These are phyloP conservation scores for Colletotrichum sp. DNA, from an alignment of 2,329 filamentous ascomycete genomes.

Conservation along the genomic window DNA sequence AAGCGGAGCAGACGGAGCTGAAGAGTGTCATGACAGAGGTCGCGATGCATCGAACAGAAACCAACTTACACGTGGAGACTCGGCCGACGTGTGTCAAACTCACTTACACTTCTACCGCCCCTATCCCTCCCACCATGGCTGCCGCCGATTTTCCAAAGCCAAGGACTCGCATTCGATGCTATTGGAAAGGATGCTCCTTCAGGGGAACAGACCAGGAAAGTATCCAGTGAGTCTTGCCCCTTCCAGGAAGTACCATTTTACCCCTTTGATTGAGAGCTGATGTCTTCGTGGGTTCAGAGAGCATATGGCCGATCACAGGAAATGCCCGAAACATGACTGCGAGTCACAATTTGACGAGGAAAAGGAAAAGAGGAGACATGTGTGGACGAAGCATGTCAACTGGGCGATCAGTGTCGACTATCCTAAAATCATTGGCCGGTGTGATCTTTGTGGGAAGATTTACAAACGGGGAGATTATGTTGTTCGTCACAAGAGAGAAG, in stretches of 20 bases:
- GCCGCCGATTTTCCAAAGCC: fast-evolving
- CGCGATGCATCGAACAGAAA: fast-evolving
- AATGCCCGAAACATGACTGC: not conserved
- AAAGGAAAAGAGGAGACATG: not conserved
- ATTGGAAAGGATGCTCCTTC: not conserved
- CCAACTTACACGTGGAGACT: fast-evolving
- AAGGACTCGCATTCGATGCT: not conserved
- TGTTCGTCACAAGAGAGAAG: not conserved
- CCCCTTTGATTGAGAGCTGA: fast-evolving
- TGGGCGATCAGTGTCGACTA: not conserved
- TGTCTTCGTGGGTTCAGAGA: not conserved
- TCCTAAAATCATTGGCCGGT: not conserved
- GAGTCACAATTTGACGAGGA: not conserved
- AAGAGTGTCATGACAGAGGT: fast-evolving
- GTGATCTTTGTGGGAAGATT: not conserved
- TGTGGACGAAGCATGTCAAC: not conserved
- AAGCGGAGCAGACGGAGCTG: not conserved
- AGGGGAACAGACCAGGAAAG: fast-evolving
- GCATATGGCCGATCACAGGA: not conserved
- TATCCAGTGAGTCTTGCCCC: fast-evolving
- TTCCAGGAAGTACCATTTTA: fast-evolving
- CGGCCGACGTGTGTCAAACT: fast-evolving
- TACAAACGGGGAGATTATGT: not conserved
- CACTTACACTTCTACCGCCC: not conserved
- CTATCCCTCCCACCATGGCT: not conserved